Conservation (phyloP, 176 grass and related monocot genomes). For the sorghum (Sorghum bicolor) region DNA sequence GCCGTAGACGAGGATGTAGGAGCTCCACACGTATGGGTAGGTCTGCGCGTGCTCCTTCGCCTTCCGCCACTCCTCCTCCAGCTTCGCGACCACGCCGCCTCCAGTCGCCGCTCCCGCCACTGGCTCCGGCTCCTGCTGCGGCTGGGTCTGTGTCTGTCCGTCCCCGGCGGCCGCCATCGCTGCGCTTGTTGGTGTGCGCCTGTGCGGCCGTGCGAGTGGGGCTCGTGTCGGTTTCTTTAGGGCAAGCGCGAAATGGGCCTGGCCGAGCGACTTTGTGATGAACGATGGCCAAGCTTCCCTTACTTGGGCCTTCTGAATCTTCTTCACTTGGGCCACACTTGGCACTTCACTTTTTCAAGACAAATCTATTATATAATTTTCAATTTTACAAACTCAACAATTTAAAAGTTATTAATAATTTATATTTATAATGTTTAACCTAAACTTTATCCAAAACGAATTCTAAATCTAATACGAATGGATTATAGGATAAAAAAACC, state of each 20-base stretch:
- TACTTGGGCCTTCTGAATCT: neutral
- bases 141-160: constrained; percentile 12
- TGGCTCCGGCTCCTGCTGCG: neutral
- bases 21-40: constrained; percentile 93
- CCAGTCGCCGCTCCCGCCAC: neutral
- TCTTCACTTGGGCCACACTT: neutral
- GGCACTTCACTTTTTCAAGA: no score
- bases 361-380: no score
- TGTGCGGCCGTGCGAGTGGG: neutral
- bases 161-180: constrained; percentile 47
- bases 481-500: no score
- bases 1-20: constrained; percentile 95
- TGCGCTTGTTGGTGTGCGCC: neutral
- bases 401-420: no score
- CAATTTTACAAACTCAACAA: no score
- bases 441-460: no score
- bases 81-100: constrained; percentile 39
- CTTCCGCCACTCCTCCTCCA: constrained; percentile 60
- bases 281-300: neutral
- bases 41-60: constrained; percentile 96
- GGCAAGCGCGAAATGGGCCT: neutral
- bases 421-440: no score
- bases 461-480: no score
- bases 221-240: neutral
- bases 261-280: neutral